Conservation (phyloP, 148 eudicot genomes). For the Gaultheria prostrata region DNA sequence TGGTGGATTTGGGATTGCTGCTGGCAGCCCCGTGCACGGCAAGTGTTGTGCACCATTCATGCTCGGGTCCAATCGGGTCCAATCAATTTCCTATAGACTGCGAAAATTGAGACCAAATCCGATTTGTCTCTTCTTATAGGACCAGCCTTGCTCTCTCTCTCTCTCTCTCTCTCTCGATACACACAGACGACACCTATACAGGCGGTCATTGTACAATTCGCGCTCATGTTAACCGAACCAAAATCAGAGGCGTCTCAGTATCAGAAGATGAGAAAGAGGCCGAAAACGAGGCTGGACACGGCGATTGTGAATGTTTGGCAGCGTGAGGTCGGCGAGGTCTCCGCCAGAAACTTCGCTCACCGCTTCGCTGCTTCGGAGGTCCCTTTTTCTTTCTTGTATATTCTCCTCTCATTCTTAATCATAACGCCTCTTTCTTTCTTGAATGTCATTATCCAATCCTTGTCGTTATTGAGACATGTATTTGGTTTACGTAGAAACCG, state of each 20-base stretch:
- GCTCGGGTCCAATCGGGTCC: too few species aligned
- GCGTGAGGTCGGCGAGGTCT: conserved; percentile 69
- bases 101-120: background rate
- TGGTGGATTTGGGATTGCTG: too few species aligned
- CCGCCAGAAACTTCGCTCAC: conserved; percentile 63
- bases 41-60: too few species aligned
- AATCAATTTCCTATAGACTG: background rate
- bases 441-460: too few species aligned
- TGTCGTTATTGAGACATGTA: background rate
- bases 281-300: conserved; percentile 30
- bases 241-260: background rate
- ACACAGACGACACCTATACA: background rate
- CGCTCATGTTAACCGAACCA: too few species aligned
- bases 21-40: too few species aligned
- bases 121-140: background rate
- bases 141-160: too few species aligned
- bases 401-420: background rate
- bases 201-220: background rate
- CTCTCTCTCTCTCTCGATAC: background rate
- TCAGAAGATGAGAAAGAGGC: conserved; percentile 34
- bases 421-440: background rate
- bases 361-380: conserved; percentile 85
- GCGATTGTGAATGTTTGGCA: conserved; percentile 64
- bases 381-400: background rate
- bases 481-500: background rate